A percentile compares a stretch with the other conserved stretches of the same genome.
phyloP scores from a whole-genome alignment of 2,329 filamentous ascomycete species.

The Aspergillus fumigatus region DNA sequence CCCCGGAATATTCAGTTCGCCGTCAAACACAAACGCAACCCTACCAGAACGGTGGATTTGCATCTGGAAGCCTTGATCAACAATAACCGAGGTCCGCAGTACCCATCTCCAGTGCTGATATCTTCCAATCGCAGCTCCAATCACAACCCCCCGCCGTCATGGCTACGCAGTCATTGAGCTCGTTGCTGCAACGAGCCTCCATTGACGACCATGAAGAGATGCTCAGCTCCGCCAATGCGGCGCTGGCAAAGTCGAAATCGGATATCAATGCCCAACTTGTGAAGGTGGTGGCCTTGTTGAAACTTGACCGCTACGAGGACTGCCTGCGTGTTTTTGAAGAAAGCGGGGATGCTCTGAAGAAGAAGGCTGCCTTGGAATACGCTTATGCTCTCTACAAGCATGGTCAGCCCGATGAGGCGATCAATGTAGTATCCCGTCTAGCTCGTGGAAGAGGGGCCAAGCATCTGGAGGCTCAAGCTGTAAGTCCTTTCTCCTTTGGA shows the following conservation, averaged over 20 bases:
- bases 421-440: constrained; percentile 44
- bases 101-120: background rate
- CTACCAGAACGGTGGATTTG: background rate
- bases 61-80: background rate
- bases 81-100: background rate
- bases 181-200: constrained; percentile 53
- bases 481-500: constrained; percentile 24
- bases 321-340: constrained; percentile 54
- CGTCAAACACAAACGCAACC: background rate
- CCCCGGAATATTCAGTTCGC: background rate
- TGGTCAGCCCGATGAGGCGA: constrained; percentile 53
- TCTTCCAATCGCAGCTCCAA: background rate
- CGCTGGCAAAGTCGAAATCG: constrained; percentile 53
- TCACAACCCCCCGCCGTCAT: constrained; percentile 27
- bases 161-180: constrained; percentile 46
- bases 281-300: constrained; percentile 57
- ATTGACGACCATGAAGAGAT: constrained; percentile 61
- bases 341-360: constrained; percentile 50
- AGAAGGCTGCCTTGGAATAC: constrained; percentile 54
- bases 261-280: constrained; percentile 55
- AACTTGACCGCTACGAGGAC: constrained; percentile 61
- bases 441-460: constrained; percentile 47
- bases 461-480: constrained; percentile 60
- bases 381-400: constrained; percentile 61
- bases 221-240: constrained; percentile 54